Evolutionary conservation across 2,329 filamentous ascomycete species (phyloP).

Genomic region (Truncatella angustata): DNA sequence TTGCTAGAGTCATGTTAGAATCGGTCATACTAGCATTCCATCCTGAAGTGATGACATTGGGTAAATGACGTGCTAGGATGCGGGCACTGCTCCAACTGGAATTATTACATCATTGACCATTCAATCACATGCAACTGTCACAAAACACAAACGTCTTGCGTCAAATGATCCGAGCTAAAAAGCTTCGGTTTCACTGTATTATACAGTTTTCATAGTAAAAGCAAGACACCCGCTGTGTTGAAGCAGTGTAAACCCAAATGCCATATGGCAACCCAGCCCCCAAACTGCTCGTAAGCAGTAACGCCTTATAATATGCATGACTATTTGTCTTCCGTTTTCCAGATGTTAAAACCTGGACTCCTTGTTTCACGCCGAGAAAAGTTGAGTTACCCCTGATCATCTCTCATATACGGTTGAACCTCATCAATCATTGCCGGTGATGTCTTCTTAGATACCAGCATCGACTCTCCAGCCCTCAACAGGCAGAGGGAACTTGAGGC

Average conservation of each 20-base stretch:
- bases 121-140: too few species aligned
- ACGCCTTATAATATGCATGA: conserved; percentile 31
- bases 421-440: conserved; percentile 11
- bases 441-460: conserved; percentile 50
- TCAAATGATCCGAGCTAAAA: background rate
- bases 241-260: conserved; percentile 34
- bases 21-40: too few species aligned
- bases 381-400: conserved; percentile 29
- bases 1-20: background rate
- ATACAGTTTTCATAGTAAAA: background rate
- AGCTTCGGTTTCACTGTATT: background rate
- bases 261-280: conserved; percentile 24
- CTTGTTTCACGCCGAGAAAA: conserved; percentile 22
- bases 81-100: background rate
- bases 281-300: conserved; percentile 26
- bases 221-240: conserved; percentile 32
- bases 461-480: conserved; percentile 70
- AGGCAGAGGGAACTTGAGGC: conserved; percentile 86
- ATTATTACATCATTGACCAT: conserved; percentile 1
- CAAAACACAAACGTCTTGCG: background rate
- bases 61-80: conserved; percentile 3
- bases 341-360: conserved; percentile 20
- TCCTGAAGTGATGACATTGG: background rate
- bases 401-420: conserved; percentile 27
- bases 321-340: conserved; percentile 11